A percentile compares a stretch with the other conserved stretches of the same genome.
Conservation (phyloP, 2,329 filamentous ascomycete species). For the Rasamsonia emersonii region DNA sequence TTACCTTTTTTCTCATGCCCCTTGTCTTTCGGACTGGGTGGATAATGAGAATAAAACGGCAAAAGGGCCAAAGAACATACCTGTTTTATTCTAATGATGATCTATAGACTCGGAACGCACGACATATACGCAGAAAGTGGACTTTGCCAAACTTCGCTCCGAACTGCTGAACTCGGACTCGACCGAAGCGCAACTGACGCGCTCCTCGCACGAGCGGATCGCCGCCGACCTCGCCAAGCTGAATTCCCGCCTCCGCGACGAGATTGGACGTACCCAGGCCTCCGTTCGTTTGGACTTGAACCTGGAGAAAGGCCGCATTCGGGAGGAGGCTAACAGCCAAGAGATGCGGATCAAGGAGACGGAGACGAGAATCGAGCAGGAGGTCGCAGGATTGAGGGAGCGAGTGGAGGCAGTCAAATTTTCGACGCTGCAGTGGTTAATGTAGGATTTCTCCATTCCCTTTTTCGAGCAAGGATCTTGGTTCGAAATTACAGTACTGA, state of each 20-base stretch:
- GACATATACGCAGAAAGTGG: constrained; percentile 77
- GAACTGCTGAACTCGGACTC: constrained; percentile 88
- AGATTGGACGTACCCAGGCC: constrained; percentile 89
- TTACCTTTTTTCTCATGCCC: background rate
- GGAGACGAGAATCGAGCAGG: constrained; percentile 96
- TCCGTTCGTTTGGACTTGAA: constrained; percentile 89
- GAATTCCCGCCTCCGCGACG: constrained; percentile 78
- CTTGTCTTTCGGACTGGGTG: background rate
- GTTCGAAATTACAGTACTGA: background rate
- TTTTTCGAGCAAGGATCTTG: background rate
- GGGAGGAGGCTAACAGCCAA: constrained; percentile 92
- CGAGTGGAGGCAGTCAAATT: constrained; percentile 97
- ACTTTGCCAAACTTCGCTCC: constrained; percentile 93
- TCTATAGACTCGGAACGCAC: constrained; percentile 39
- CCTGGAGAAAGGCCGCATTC: constrained; percentile 89
- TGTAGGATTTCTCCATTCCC: constrained; percentile 56
- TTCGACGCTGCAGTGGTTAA: constrained; percentile 94
- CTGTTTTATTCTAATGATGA: background rate
- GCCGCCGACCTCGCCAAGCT: constrained; percentile 94
- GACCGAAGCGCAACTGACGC: constrained; percentile 80
- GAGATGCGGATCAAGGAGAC: constrained; percentile 99
- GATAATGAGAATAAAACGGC: too few species aligned
- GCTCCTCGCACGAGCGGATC: constrained; percentile 81
- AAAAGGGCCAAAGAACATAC: too few species aligned
- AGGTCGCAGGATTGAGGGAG: constrained; percentile 82